phyloP scores from a whole-genome alignment of 257 asterid species.

The Nicotiana knightiana region DNA sequence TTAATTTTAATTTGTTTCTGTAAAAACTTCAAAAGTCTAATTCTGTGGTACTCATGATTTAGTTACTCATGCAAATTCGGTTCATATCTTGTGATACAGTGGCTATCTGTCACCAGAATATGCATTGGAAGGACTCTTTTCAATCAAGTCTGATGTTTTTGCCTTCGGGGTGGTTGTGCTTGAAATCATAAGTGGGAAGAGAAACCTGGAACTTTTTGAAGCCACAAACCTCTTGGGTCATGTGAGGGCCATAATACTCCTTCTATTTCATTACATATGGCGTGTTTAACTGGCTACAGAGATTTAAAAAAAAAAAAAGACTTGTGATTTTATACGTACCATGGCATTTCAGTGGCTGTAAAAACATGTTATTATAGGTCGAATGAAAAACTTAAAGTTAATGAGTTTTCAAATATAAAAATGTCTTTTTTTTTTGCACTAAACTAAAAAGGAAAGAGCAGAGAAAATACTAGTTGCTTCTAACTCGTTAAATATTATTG shows the following conservation, averaged over 20 bases:
- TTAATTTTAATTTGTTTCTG: not conserved
- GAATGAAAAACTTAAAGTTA: too few species aligned
- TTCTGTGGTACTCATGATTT: not conserved
- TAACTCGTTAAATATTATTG: not conserved
- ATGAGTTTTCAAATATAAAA: too few species aligned
- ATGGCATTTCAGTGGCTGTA: too few species aligned
- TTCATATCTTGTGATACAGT: not conserved
- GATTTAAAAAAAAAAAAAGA: too few species aligned
- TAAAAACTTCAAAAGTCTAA: not conserved
- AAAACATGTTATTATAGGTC: too few species aligned
- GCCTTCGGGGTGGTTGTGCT: constrained; percentile 22
- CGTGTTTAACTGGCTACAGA: too few species aligned
- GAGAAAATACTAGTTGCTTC: not conserved
- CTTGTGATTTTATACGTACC: too few species aligned
- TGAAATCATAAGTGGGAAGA: constrained; percentile 24
- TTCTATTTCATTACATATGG: not conserved
- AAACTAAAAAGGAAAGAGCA: not conserved
- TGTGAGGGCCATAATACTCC: constrained; percentile 8
- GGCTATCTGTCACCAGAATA: constrained; percentile 25
- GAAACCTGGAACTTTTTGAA: constrained; percentile 12
- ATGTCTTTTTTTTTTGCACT: too few species aligned
- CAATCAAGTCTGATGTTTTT: constrained; percentile 21
- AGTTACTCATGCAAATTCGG: not conserved
- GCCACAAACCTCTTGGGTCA: constrained; percentile 21
- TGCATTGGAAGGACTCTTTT: constrained; percentile 17